Evolutionary conservation across 306 rosid genomes (phyloP), one percentile per base, ranked within the genome.

Genomic region (Casuarina equisetifolia): DNA sequence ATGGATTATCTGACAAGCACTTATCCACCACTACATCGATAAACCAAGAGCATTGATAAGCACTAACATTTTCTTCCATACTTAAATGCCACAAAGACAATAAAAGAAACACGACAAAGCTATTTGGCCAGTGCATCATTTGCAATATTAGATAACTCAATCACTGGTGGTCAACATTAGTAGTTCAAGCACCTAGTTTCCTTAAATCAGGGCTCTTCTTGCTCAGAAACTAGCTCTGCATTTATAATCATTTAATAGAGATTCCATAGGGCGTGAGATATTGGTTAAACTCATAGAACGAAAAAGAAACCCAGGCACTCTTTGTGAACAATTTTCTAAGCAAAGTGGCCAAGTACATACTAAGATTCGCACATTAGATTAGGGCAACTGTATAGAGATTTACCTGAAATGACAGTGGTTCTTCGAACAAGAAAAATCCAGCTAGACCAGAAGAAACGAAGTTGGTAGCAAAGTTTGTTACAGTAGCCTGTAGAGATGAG

Each of bases 401-500:
- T 85, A 94, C 98, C 97, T 86, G 84, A 45, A 84, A 72, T 1
- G 98, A 86, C 76, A 94, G 80, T 4, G 86, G 52, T 86, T 94
- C 98, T 15, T 82, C 75, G 69, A 94, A 94, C 79, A 89, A 67
- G 78, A 90, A 87, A 82, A 76, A 90, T 72, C 97, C 97, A 10
- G 91, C 95, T 38, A 94, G 85, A 80, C 98, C 93, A 76, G 93
- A 94, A 69, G 90, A 81, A 76, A 94, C 90, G 70, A 94, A 92
- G 87, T 94, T 94, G 36, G 95, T 87, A 36, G 97, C 94, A 69
- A 94, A 92, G 84, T 94, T 94, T 9, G 97, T 94, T 44, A 84
- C 97, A 1, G 95, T 94, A 2, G 98, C 98, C 82, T 94, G 97
- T 13, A 94, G 86, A 74, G 98, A 89, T 0, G 97, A 91, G 35